Evolutionary conservation across 116 monocot species (phyloP).

Genomic region (Phalaenopsis hybrid): DNA sequence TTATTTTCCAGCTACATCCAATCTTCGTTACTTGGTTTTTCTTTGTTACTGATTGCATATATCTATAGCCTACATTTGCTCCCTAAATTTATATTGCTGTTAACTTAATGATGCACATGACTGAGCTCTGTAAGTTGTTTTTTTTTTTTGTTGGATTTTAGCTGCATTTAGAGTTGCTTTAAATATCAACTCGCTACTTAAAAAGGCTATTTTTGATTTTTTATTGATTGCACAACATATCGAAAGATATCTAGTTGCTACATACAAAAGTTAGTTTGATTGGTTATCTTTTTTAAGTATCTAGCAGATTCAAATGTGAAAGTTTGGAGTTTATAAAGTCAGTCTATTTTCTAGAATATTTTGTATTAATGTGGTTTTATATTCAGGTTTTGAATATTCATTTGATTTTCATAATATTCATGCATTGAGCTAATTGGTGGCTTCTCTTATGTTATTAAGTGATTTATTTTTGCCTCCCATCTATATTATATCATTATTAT

Average conservation of each 20-base stretch:
- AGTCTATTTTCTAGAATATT: no score
- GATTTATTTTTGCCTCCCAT: background rate
- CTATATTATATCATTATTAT: background rate
- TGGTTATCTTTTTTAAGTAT: background rate
- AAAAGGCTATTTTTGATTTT: background rate
- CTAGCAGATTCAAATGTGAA: background rate
- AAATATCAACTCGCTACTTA: background rate
- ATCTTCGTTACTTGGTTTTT: background rate
- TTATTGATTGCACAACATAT: background rate
- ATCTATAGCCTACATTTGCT: no score
- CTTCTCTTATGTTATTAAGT: no score
- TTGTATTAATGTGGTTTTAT: no score
- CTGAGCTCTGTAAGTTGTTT: background rate
- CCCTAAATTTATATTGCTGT: background rate
- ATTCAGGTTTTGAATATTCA: no score
- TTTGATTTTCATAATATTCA: no score
- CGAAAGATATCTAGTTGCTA: background rate
- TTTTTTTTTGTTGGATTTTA: background rate
- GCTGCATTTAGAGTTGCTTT: background rate
- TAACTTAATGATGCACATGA: background rate
- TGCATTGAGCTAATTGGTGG: no score
- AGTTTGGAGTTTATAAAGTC: no score
- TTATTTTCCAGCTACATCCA: background rate
- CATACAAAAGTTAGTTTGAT: background rate
- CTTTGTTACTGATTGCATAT: background rate